These are phyloP conservation scores for Allium cepa DNA, from an alignment of 106 monocot species.

Conservation along the genomic window DNA sequence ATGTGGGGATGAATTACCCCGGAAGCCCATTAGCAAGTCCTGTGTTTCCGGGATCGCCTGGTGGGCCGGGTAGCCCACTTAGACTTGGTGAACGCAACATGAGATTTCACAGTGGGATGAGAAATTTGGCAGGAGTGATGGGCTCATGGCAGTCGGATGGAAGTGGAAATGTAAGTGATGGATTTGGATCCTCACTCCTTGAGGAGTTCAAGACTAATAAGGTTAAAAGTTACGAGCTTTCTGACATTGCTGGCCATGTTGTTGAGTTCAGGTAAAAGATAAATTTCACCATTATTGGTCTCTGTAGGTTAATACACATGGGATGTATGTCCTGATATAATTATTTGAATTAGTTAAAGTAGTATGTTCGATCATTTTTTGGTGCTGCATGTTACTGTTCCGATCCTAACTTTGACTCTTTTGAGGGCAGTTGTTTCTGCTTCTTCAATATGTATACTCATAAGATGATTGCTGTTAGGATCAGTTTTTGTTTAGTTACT, in stretches of 20 bases:
- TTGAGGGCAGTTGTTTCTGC: too few species aligned
- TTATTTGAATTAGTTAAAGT: too few species aligned
- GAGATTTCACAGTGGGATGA: conserved; percentile 45
- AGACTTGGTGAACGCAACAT: conserved; percentile 49
- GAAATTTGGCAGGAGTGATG: conserved; percentile 43
- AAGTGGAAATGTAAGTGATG: conserved; percentile 32
- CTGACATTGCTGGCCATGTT: conserved; percentile 88
- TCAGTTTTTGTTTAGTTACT: too few species aligned
- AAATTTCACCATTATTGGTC: neutral
- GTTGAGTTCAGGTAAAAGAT: conserved; percentile 89
- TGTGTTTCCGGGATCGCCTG: conserved; percentile 37
- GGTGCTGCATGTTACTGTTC: too few species aligned
- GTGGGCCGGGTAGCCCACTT: conserved; percentile 60
- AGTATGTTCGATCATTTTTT: too few species aligned
- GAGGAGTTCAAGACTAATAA: conserved; percentile 97
- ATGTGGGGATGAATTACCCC: conserved; percentile 38
- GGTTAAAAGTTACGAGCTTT: conserved; percentile 77
- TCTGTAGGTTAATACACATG: too few species aligned
- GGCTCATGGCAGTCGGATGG: conserved; percentile 11
- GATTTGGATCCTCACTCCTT: conserved; percentile 65
- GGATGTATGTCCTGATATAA: too few species aligned
- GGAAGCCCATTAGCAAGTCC: conserved; percentile 49
- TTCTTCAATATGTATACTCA: too few species aligned
- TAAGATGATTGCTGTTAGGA: too few species aligned
- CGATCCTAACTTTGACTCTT: too few species aligned